Base-by-base conservation (phyloP, 331 rosid species). In the Dryas integrifolia region DNA sequence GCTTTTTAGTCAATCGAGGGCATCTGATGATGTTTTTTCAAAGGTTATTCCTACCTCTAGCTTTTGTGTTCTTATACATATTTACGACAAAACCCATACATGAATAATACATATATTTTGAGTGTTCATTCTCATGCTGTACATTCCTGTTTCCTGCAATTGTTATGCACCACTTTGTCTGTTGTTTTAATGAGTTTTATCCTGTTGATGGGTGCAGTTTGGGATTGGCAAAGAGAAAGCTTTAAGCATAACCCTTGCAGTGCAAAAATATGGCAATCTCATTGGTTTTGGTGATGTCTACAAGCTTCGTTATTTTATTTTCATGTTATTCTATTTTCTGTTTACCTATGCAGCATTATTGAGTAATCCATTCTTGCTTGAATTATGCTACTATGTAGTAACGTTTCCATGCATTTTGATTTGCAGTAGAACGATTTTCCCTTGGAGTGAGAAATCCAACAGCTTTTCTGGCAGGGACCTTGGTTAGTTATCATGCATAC, bases 371-470 rank as follows among this genome's bases (percentile, higher is more conserved):
- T 21, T 6, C 30, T 55, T 30, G 24, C 70, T 74, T 64, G 61
- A 4, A 12, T 68, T 53, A n/a, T 59, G 35, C 69, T 18, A 56
- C 57, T 62, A 59, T 78, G 15, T 52, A 56, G 57, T 82, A 58
- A 70, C 70, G 64, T 55, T 72, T 72, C 59, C 61, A 39, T 57
- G 59, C 66, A 44, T 77, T 65, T 59, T 72, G 66, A 64, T 71
- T 67, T 63, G 68, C 82, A 88, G 94, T 86, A 62, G 91, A 88
- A 69, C 82, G 94, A 55, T 86, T 88, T 73, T 88, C 94, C 55
- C 72, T 88, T 65, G 94, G 94, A 60, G 86, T 82, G 73, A 82
- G 94, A 79, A 86, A 86, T 68, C 88, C 89, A 61, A 86, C 88
- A 35, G 90, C 83, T 75, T 86, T 86, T 76, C 77, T 88, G 58